Evolutionary conservation across 441 rosid genomes (phyloP).

Genomic region (Arabidopsis lyrata): DNA sequence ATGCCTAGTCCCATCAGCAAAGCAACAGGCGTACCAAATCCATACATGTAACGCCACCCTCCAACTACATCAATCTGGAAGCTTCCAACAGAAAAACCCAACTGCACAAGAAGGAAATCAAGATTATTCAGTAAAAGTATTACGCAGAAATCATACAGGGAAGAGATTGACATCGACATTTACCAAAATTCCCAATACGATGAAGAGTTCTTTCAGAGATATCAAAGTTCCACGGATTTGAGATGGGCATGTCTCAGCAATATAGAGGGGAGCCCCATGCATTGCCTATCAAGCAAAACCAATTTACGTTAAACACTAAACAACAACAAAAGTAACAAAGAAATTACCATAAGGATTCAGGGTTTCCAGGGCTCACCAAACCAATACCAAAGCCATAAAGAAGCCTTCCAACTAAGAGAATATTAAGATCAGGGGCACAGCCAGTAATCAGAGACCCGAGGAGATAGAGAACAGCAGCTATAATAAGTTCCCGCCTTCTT

Average conservation of each 20-base stretch:
- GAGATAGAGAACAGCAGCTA: slow-evolving; percentile 67
- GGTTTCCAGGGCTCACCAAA: slow-evolving; percentile 62
- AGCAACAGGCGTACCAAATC: slow-evolving; percentile 72
- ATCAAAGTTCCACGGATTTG: slow-evolving; percentile 96
- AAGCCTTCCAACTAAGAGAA: slow-evolving; percentile 84
- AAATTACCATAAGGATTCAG: slow-evolving; percentile 16
- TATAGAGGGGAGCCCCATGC: slow-evolving; percentile 99
- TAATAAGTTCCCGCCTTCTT: slow-evolving; percentile 85
- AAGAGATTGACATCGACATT: slow-evolving; percentile 7
- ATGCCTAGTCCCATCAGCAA: slow-evolving; percentile 85
- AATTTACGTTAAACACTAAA: slow-evolving; percentile 15
- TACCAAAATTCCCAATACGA: slow-evolving; percentile 97
- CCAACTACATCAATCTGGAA: slow-evolving; percentile 79
- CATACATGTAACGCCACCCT: slow-evolving; percentile 98
- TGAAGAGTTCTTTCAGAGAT: slow-evolving; percentile 91
- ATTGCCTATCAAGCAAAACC: slow-evolving; percentile 70
- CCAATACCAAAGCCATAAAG: slow-evolving; percentile 95
- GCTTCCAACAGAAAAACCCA: slow-evolving; percentile 93
- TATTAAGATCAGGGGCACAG: slow-evolving; percentile 70
- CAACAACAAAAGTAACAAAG: slow-evolving; percentile 12
- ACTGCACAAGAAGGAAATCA: slow-evolving; percentile 50
- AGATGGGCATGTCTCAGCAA: slow-evolving; percentile 98
- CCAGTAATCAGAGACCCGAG: slow-evolving; percentile 69
- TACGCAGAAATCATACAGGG: slow-evolving; percentile 8
- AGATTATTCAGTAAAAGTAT: slow-evolving; percentile 9